Conservation (phyloP, 1,284 basidiomycete species). For the Flammula alnicola region DNA sequence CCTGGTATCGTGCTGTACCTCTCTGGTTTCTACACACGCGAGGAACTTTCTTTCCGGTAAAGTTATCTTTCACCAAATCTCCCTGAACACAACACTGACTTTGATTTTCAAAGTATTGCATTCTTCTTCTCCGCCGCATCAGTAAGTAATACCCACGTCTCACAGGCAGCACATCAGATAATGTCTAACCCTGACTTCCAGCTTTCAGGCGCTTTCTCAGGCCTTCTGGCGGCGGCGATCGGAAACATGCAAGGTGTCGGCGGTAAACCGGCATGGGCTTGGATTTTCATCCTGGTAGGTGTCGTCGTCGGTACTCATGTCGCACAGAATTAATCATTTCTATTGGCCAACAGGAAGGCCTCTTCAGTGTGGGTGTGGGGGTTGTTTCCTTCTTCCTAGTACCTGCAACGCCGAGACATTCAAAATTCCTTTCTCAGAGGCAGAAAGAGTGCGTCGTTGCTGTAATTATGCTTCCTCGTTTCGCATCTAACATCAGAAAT, state of each 20-base stretch:
- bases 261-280: conserved; percentile 56
- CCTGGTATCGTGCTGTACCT: conserved; percentile 62
- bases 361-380: conserved; percentile 54
- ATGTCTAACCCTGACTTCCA: too few species aligned
- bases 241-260: conserved; percentile 52
- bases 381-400: conserved; percentile 52
- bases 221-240: conserved; percentile 59
- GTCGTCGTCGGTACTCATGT: background rate
- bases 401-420: conserved; percentile 50
- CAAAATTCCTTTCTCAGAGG: conserved; percentile 43
- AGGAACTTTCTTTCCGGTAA: conserved; percentile 54
- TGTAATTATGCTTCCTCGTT: conserved; percentile 2
- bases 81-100: conserved; percentile 27
- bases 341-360: conserved; percentile 46
- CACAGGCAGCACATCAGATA: too few species aligned
- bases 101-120: conserved; percentile 29
- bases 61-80: conserved; percentile 14
- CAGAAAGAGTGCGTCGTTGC: conserved; percentile 44
- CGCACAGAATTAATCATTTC: conserved; percentile 20
- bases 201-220: conserved; percentile 61
- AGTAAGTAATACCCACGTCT: too few species aligned
- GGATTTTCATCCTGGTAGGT: conserved; percentile 66
- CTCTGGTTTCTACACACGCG: conserved; percentile 56
- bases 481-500: background rate
- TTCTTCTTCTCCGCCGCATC: conserved; percentile 57